A percentile compares a stretch with the other conserved stretches of the same genome.
These are phyloP conservation scores for Brassica nigra DNA, from an alignment of 345 rosid genomes.

Conservation along the genomic window DNA sequence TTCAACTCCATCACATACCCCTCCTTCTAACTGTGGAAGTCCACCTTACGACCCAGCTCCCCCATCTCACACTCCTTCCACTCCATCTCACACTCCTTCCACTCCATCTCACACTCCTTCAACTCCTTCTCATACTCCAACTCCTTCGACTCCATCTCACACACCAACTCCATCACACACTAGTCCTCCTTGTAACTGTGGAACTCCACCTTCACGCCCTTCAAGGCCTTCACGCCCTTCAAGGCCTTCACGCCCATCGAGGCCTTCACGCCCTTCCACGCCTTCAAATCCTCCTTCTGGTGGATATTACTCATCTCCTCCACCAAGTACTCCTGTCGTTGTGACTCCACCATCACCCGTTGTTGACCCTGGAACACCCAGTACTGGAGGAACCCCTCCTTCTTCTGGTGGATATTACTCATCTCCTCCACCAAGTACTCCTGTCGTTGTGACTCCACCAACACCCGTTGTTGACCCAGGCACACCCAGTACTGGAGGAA, in stretches of 20 bases:
- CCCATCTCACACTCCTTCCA: neutral
- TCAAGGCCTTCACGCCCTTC: slow-evolving; percentile 50
- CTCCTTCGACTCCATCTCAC: slow-evolving; percentile 47
- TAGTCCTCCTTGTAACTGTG: slow-evolving; percentile 38
- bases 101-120: slow-evolving; percentile 21
- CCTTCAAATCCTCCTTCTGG: slow-evolving; percentile 63
- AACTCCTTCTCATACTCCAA: slow-evolving; percentile 27
- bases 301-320: slow-evolving; percentile 59
- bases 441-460: neutral
- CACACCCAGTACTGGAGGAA: neutral
- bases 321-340: slow-evolving; percentile 47
- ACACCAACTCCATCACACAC: slow-evolving; percentile 42
- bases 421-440: slow-evolving; percentile 56
- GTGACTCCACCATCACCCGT: slow-evolving; percentile 32
- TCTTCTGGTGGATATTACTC: slow-evolving; percentile 57
- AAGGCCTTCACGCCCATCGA: slow-evolving; percentile 49
- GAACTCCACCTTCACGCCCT: slow-evolving; percentile 37
- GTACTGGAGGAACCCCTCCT: slow-evolving; percentile 38
- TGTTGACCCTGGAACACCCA: slow-evolving; percentile 1
- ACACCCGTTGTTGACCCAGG: neutral
- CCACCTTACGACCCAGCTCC: slow-evolving; percentile 45
- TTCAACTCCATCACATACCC: slow-evolving; percentile 35
- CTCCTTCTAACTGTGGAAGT: slow-evolving; percentile 34
- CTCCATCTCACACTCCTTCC: slow-evolving; percentile 27
- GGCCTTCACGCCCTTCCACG: slow-evolving; percentile 48